These are phyloP conservation scores for Ogataea pilisensis DNA, from an alignment of 805 yeast genomes.

Conservation along the genomic window DNA sequence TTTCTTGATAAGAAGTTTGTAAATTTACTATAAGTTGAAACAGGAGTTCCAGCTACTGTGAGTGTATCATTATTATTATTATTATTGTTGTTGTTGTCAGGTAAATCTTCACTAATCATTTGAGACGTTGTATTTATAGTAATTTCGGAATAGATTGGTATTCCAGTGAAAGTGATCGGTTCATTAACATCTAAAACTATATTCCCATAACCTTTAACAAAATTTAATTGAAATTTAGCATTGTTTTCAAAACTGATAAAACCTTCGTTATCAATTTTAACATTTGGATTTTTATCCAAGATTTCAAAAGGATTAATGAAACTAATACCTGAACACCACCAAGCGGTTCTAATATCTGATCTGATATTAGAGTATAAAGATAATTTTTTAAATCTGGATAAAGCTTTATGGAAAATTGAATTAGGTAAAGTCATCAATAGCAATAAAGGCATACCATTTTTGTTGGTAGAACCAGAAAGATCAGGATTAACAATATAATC, in stretches of 20 bases:
- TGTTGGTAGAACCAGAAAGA: background rate
- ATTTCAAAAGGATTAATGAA: conserved; percentile 53
- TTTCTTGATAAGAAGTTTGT: conserved; percentile 25
- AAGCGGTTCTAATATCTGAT: conserved; percentile 76
- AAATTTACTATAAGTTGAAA: conserved; percentile 1
- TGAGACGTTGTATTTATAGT: conserved; percentile 6
- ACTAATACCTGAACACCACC: conserved; percentile 78
- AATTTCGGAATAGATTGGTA: conserved; percentile 13
- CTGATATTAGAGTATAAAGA: conserved; percentile 70
- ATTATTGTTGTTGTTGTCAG: conserved; percentile 13
- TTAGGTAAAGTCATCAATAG: conserved; percentile 59
- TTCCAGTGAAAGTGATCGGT: conserved; percentile 34
- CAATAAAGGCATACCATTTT: conserved; percentile 44
- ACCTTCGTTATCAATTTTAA: conserved; percentile 39
- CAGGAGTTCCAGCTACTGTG: background rate
- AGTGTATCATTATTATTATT: background rate
- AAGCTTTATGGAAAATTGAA: conserved; percentile 56
- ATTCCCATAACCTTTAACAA: conserved; percentile 51
- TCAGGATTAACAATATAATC: conserved; percentile 32
- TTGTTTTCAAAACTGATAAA: conserved; percentile 38
- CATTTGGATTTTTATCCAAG: conserved; percentile 29
- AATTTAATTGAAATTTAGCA: conserved; percentile 37
- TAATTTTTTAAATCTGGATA: conserved; percentile 47
- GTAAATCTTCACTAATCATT: conserved; percentile 18
- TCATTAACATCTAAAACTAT: conserved; percentile 49